These are phyloP conservation scores for Capronia coronata DNA, from an alignment of 2,329 filamentous ascomycete genomes.

Conservation along the genomic window DNA sequence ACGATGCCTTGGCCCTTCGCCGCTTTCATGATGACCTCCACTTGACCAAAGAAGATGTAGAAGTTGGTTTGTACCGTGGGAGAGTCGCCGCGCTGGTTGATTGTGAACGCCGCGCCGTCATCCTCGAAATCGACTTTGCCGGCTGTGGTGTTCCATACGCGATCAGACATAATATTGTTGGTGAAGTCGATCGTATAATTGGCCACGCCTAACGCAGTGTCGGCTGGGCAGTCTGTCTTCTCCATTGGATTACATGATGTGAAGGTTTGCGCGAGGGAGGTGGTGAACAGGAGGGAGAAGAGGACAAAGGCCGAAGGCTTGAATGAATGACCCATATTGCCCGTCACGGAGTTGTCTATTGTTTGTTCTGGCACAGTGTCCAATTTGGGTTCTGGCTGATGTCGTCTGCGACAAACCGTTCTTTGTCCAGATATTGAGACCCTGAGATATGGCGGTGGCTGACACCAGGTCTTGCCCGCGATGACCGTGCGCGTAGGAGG, in stretches of 20 bases:
- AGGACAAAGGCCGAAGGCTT: constrained; percentile 14
- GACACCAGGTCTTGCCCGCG: constrained; percentile 15
- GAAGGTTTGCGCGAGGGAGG: constrained; percentile 63
- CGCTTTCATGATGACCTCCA: constrained; percentile 72
- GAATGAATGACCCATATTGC: neutral
- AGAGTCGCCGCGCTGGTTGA: constrained; percentile 63
- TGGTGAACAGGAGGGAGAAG: constrained; percentile 38
- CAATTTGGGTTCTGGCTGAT: too few relatives aligned
- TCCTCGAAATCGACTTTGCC: constrained; percentile 58
- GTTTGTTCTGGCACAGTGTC: too few relatives aligned
- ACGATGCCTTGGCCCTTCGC: constrained; percentile 69
- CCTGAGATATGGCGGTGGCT: constrained; percentile 5
- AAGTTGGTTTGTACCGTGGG: constrained; percentile 73
- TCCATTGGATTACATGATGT: constrained; percentile 74
- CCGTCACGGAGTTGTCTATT: neutral
- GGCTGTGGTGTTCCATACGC: constrained; percentile 62
- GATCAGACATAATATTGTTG: constrained; percentile 49
- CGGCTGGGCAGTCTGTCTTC: constrained; percentile 57
- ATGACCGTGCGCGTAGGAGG: constrained; percentile 15
- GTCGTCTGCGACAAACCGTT: neutral
- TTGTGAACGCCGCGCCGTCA: constrained; percentile 64
- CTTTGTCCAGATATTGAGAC: constrained; percentile 6
- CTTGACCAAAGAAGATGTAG: constrained; percentile 78
- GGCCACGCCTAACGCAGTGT: constrained; percentile 61
- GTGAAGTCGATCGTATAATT: constrained; percentile 47